Base-by-base conservation (phyloP, 75 land plant genomes). In the Sequoiadendron giganteum region DNA sequence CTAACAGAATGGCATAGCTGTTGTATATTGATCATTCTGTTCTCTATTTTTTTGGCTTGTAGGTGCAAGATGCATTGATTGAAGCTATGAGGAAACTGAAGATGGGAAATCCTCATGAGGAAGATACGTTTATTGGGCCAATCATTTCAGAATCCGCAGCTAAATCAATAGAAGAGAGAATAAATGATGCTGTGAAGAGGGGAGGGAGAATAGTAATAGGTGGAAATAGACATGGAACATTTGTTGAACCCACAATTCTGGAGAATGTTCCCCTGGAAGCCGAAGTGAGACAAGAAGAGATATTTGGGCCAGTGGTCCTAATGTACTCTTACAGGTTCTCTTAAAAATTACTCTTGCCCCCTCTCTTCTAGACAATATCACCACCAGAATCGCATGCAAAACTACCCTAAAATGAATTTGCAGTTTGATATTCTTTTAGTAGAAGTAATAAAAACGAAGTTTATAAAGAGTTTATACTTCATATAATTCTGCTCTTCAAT, bases 141-240 rank as follows among this genome's bases (percentile, higher is more conserved):
- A 86, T 92, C 86, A 92, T 92, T 76, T 91, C 89, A 10, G 93
- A 92, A 72, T 88, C 91, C 16, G 89, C 86, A 25, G 93, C 93
- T 72, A 83, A 65, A 39, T 83, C 89, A 30, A 86, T 92, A 56
- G 93, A 92, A 68, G 54, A 88, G 10, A 68, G 81, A 85, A 79
- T 90, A 38, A 68, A 92, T 14, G 92, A 92, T 43, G 93, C 93
- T 25, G 89, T 92, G 30, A 73, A 49, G 19, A 88, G 56, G 75
- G 93, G 93, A 70, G 93, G 87, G 36, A 90, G 90, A 81, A 49
- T 92, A 36, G 82, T 88, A 21, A 65, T 28, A 39, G 93, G 93
- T 45, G 93, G 93, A 19, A 88, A 87, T 18, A 85, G 93, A 55
- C 86, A 86, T n/a, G 91, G 91, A 47, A 72, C 91, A 54, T 87